A percentile compares a stretch with the other conserved stretches of the same genome.
These are phyloP conservation scores for Sarocladium kiliense DNA, from an alignment of 2,329 filamentous ascomycete species.

Conservation along the genomic window DNA sequence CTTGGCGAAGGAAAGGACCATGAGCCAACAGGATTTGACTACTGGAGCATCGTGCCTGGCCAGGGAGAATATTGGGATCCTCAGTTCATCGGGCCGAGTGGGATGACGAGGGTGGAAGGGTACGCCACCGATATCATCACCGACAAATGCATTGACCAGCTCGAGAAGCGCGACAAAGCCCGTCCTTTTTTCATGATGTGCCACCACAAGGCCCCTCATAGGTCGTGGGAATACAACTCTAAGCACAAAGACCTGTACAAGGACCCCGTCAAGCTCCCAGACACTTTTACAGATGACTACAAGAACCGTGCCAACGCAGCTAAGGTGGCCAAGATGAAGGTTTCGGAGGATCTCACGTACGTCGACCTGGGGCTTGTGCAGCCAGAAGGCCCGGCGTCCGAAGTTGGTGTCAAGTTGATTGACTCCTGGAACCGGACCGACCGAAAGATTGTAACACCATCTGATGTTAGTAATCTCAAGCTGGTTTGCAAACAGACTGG, in stretches of 20 bases:
- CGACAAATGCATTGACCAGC: slow-evolving; percentile 40
- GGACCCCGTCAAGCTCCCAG: slow-evolving; percentile 39
- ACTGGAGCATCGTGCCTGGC: slow-evolving; percentile 45
- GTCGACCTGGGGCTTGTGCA: slow-evolving; percentile 45
- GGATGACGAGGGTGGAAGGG: slow-evolving; percentile 22
- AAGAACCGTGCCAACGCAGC: slow-evolving; percentile 47
- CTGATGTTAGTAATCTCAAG: not conserved
- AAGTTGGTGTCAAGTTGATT: slow-evolving; percentile 25
- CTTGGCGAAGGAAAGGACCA: slow-evolving; percentile 41
- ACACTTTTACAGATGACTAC: slow-evolving; percentile 50
- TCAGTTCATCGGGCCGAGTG: slow-evolving; percentile 37
- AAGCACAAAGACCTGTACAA: slow-evolving; percentile 44
- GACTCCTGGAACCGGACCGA: slow-evolving; percentile 21
- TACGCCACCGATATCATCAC: slow-evolving; percentile 50
- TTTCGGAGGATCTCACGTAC: slow-evolving; percentile 47
- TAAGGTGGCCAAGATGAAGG: slow-evolving; percentile 43
- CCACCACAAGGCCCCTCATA: slow-evolving; percentile 51
- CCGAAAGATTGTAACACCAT: slow-evolving; percentile 23
- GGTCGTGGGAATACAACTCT: slow-evolving; percentile 44
- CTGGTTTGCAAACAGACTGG: slow-evolving; percentile 43
- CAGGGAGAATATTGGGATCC: slow-evolving; percentile 50
- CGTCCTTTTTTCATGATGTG: slow-evolving; percentile 48
- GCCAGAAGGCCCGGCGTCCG: slow-evolving; percentile 37
- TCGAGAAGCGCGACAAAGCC: slow-evolving; percentile 26
- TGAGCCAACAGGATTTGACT: slow-evolving; percentile 45